Conservation (phyloP, 2,329 filamentous ascomycete species). For the Cytospora piceae region DNA sequence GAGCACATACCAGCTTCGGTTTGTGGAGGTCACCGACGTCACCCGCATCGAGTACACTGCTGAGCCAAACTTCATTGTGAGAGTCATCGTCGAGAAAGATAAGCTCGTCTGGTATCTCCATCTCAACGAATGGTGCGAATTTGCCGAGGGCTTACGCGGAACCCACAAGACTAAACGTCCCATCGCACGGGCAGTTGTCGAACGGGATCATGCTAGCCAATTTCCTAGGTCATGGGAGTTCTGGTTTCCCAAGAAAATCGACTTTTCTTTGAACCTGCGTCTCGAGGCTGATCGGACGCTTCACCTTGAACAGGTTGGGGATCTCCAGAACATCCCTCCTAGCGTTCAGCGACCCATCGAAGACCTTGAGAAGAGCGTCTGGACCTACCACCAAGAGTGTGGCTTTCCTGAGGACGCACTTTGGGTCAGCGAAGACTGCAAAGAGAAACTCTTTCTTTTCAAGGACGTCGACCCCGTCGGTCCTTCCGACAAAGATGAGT, state of each 20-base stretch:
- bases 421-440: slow-evolving; percentile 22
- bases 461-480: slow-evolving; percentile 37
- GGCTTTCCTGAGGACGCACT: slow-evolving; percentile 40
- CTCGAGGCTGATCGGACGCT: slow-evolving; percentile 5
- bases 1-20: slow-evolving; percentile 22
- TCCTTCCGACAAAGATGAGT: slow-evolving; percentile 35
- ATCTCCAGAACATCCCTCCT: not conserved
- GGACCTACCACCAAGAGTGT: slow-evolving; percentile 33
- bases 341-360: not conserved
- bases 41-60: slow-evolving; percentile 27
- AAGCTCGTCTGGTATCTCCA: slow-evolving; percentile 25
- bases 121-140: slow-evolving; percentile 21
- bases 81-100: slow-evolving; percentile 19
- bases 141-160: not conserved
- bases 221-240: slow-evolving; percentile 26
- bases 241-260: slow-evolving; percentile 9
- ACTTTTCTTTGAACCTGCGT: slow-evolving; percentile 5
- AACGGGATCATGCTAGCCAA: not conserved
- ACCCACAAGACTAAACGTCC: slow-evolving; percentile 26
- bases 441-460: slow-evolving; percentile 37
- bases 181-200: slow-evolving; percentile 30
- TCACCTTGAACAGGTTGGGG: not conserved
- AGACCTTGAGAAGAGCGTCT: slow-evolving; percentile 4
- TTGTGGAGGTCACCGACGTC: slow-evolving; percentile 27
- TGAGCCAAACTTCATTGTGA: slow-evolving; percentile 23